Percentiles rank a stretch among this genome's conserved stretches.
Conservation (phyloP, 2,329 filamentous ascomycete species). For the Gyromitra esculenta region DNA sequence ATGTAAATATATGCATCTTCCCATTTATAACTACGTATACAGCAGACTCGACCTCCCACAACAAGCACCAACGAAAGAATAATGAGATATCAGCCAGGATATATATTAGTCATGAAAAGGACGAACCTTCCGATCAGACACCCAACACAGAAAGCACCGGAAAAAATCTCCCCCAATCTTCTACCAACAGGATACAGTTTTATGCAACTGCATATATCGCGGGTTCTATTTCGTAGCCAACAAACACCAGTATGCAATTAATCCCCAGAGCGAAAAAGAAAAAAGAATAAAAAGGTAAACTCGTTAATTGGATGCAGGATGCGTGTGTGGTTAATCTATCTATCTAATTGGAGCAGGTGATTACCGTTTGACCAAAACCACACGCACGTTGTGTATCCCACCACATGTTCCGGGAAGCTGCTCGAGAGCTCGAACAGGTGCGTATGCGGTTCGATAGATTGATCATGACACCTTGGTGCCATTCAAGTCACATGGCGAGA, state of each 20-base stretch:
- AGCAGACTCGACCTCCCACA: background rate
- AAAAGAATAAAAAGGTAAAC: too few relatives aligned
- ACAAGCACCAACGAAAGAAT: background rate
- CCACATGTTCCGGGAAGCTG: background rate
- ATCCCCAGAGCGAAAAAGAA: too few relatives aligned
- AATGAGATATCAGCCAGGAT: background rate
- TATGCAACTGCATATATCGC: background rate
- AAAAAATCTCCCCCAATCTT: background rate
- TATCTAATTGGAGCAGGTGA: background rate
- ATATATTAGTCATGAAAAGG: background rate
- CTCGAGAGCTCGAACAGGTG: background rate
- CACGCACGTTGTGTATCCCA: background rate
- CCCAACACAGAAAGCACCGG: background rate
- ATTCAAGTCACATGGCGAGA: constrained; percentile 24
- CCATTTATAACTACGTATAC: background rate
- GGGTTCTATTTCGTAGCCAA: too few relatives aligned
- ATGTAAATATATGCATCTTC: background rate
- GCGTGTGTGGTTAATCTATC: too few relatives aligned
- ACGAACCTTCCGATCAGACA: background rate
- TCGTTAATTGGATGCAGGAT: too few relatives aligned
- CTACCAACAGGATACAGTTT: background rate
- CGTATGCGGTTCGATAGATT: background rate
- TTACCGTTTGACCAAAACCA: background rate
- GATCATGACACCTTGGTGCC: constrained; percentile 5
- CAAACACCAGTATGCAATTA: too few relatives aligned